Base-by-base conservation (phyloP, 805 yeast species). In the Saturnispora mendoncae region DNA sequence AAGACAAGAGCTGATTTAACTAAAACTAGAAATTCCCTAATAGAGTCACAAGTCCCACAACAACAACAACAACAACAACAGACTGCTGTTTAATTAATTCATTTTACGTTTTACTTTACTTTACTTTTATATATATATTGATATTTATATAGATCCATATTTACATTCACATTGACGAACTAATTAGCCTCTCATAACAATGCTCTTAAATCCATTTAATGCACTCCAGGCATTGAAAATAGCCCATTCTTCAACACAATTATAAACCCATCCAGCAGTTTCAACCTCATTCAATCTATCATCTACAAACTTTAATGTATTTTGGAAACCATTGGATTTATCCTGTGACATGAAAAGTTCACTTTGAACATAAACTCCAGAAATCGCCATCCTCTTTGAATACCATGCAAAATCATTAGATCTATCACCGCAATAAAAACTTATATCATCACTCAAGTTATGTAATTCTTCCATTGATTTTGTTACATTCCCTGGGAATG, bases 391-490 rank as follows among this genome's bases (percentile, higher is more conserved):
- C 49, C 98, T 68, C 55, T 87, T 84, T n/a, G 94, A 67, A 60
- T 90, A 90, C 98, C 98, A 90, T 3, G 85, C 81, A 57, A 83
- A 79, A 58, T 86, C 95, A 49, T 78, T 78, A 17, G 92, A 73
- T 40, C 60, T 54, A 56, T 88, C 97, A 9, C 88, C 92, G 0
- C 95, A 78, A 51, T 75, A 77, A 59, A 63, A 86, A 34, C 84
- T 74, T 45, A 90, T 69, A 56, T 92, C 97, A 62, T 90, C 97
- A 10, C 86, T 71, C 42, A 88, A 67, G 39, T 74, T 71, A 51
- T 78, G 82, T 43, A 92, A 70, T 54, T 85, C 94, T 28, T 72
- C 73, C 38, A 83, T 51, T 0, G 92, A 74, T 23, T 55, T 50
- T 3, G 66, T 57, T 25, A 80, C 36, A 55, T 84, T 80, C 39